phyloP scores from a whole-genome alignment of 1,139 yeast species.

The Candida anutae region DNA sequence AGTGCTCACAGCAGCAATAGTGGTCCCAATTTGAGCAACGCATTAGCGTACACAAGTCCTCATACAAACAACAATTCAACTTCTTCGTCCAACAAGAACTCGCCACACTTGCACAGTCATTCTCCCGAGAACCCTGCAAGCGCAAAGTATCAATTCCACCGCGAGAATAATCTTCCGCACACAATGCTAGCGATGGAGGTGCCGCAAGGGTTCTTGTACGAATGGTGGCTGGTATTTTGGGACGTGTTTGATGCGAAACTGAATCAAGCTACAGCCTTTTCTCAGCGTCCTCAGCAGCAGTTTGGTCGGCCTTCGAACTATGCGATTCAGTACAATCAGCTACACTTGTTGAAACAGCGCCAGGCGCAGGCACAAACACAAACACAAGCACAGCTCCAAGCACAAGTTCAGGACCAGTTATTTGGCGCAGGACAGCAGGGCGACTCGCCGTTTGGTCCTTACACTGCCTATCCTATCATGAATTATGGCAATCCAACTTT shows the following conservation, averaged over 20 bases:
- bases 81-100: constrained; percentile 10
- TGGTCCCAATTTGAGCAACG: background rate
- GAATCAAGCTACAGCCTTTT: constrained; percentile 45
- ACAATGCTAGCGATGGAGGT: constrained; percentile 60
- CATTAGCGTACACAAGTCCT: too few relatives aligned
- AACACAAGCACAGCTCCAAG: constrained; percentile 17
- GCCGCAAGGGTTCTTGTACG: constrained; percentile 80
- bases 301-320: too few relatives aligned
- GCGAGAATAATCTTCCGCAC: too few relatives aligned
- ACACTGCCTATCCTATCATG: too few relatives aligned
- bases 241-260: constrained; percentile 79
- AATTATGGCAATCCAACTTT: too few relatives aligned
- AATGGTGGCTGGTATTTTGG: constrained; percentile 98
- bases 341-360: constrained; percentile 57
- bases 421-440: constrained; percentile 1
- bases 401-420: constrained; percentile 6
- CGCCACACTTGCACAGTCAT: constrained; percentile 15
- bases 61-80: constrained; percentile 1
- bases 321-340: constrained; percentile 68
- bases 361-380: constrained; percentile 48
- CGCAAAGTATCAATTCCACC: too few relatives aligned
- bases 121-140: too few relatives aligned
- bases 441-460: too few relatives aligned
- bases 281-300: constrained; percentile 10
- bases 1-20: background rate